Evolutionary conservation across 345 rosid genomes (phyloP), one percentile per base, ranked within the genome.

Genomic region (Melaleuca alternifolia): DNA sequence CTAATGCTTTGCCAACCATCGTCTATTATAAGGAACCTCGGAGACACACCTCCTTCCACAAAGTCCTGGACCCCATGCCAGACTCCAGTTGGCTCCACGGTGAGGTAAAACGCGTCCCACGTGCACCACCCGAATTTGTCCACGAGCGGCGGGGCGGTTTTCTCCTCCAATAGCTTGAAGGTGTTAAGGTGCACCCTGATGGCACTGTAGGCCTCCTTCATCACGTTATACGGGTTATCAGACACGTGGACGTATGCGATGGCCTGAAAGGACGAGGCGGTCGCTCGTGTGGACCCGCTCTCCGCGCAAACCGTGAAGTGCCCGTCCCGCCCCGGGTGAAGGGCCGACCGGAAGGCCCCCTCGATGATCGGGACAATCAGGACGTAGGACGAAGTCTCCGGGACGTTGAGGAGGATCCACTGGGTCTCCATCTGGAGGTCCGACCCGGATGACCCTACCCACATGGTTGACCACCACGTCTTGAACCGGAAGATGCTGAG

Each of bases 101-200:
- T 94, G 33, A 97, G 91, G 90, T 95, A 97, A 84, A 95, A 93
- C 11, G 98, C 96, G 89, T 97, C 98, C 99, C 98, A 97, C 61
- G 99, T 97, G 90, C 99, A 97, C 98, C 98, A 96, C 46, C 99
- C 99, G 52, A 97, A 97, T 91, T 96, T 96, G 84, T 96, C 92
- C 15, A 91, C 87, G 44, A 96, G 86, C 10, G 91, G 83, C 4
- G 98, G 97, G 23, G 83, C 91, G 28, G 54, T 87, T 89, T 96
- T 97, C 93, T 95, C 99, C 90, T 95, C 99, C 62, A 95, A 44
- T 51, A 96, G 95, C 93, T 90, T 93, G 86, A 97, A 97, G 28
- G 96, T 95, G 84, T 93, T 94, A 83, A 97, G 94, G 89, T 96
- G 92, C 52, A 95, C 96, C 85, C 98, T 91, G 84, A 96, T 83